Evolutionary conservation across 2,329 filamentous ascomycete species (phyloP).

Genomic region (Calonectria ilicicola): DNA sequence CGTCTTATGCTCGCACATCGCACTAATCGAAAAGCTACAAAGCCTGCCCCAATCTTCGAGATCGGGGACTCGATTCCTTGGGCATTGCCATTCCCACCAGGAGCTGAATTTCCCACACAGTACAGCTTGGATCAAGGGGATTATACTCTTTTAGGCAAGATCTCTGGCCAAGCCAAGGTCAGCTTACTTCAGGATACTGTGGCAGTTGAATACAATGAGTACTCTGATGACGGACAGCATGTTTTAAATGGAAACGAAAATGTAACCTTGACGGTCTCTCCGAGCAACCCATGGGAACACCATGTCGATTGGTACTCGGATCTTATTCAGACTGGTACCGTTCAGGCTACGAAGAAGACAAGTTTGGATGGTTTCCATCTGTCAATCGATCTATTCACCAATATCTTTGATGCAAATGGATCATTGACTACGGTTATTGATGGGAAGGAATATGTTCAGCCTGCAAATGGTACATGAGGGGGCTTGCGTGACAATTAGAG

Average conservation of each 20-base stretch:
- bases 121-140: not conserved
- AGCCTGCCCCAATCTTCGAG: constrained; percentile 31
- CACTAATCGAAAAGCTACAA: constrained; percentile 42
- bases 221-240: not conserved
- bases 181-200: not conserved
- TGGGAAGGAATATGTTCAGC: not conserved
- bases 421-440: constrained; percentile 14
- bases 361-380: constrained; percentile 20
- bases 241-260: constrained; percentile 27
- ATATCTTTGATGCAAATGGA: constrained; percentile 16
- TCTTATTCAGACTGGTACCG: constrained; percentile 47
- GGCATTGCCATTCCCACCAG: not conserved
- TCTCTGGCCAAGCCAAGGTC: not conserved
- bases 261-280: constrained; percentile 41
- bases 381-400: constrained; percentile 15
- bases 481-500: too few species aligned
- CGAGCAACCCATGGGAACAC: constrained; percentile 39
- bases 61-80: not conserved
- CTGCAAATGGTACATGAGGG: constrained; percentile 10
- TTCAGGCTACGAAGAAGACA: constrained; percentile 52
- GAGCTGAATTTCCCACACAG: not conserved
- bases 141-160: not conserved
- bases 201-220: not conserved
- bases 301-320: constrained; percentile 54
- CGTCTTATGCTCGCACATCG: constrained; percentile 57